These are phyloP conservation scores for Waltiozyma sp. DNA, from an alignment of 1,139 yeast genomes.

Conservation along the genomic window DNA sequence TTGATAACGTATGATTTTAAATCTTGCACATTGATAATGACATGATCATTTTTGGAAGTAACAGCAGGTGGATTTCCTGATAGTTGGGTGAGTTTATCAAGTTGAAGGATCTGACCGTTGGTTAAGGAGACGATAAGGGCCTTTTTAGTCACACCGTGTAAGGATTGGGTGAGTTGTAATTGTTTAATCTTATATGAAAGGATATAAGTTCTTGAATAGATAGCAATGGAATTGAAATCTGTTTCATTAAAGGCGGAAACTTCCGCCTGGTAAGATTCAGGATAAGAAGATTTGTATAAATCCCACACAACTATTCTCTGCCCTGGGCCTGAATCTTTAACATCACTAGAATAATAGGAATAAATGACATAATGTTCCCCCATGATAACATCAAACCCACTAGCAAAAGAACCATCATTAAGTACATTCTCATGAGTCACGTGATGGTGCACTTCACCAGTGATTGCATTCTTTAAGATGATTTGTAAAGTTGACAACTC, in stretches of 20 bases:
- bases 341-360: constrained; percentile 40
- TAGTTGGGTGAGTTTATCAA: not conserved
- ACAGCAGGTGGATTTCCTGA: too few species aligned
- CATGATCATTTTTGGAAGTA: too few species aligned
- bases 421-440: not conserved
- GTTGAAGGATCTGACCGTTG: not conserved
- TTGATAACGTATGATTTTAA: not conserved
- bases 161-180: not conserved
- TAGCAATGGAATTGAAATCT: not conserved
- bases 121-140: not conserved
- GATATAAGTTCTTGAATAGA: not conserved
- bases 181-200: not conserved
- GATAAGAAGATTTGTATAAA: constrained; percentile 46
- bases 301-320: constrained; percentile 63
- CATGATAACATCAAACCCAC: constrained; percentile 41
- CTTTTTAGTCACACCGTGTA: not conserved
- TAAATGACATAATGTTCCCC: constrained; percentile 84
- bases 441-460: not conserved
- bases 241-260: not conserved
- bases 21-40: not conserved
- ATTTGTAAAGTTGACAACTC: not conserved
- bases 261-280: not conserved
- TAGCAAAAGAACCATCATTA: not conserved
- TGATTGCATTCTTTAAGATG: not conserved
- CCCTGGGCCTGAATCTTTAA: constrained; percentile 26